phyloP scores from a whole-genome alignment of 495 filamentous ascomycete species.

The Entonaema liquescens region DNA sequence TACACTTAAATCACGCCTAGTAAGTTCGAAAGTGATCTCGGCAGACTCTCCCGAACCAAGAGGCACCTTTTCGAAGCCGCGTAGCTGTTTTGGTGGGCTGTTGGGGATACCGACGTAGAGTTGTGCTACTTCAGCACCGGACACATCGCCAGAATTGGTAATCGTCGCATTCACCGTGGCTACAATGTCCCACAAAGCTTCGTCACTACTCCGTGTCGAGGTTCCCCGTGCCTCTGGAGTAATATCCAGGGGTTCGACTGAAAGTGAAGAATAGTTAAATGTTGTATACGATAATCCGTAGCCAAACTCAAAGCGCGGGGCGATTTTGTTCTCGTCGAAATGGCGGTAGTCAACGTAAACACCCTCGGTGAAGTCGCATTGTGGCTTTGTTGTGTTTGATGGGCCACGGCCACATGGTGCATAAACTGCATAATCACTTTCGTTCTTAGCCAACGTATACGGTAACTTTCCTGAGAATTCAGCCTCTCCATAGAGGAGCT shows the following conservation, averaged over 20 bases:
- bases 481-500: constrained; percentile 67
- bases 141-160: constrained; percentile 69
- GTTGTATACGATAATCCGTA: constrained; percentile 75
- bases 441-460: constrained; percentile 72
- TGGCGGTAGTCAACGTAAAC: constrained; percentile 72
- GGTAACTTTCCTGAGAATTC: constrained; percentile 72
- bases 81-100: constrained; percentile 71
- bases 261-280: constrained; percentile 62
- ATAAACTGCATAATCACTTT: constrained; percentile 65
- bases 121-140: constrained; percentile 77
- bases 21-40: constrained; percentile 70
- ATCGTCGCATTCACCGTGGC: constrained; percentile 65
- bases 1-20: constrained; percentile 68
- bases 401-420: constrained; percentile 51
- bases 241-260: constrained; percentile 41
- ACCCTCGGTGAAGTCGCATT: constrained; percentile 69
- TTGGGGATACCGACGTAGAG: constrained; percentile 68
- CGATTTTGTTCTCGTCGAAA: constrained; percentile 70
- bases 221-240: constrained; percentile 52
- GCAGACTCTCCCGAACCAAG: constrained; percentile 62
- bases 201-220: constrained; percentile 60
- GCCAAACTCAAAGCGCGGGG: constrained; percentile 74
- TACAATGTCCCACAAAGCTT: constrained; percentile 67
- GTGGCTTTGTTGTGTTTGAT: constrained; percentile 56
- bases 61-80: constrained; percentile 78